Evolutionary conservation across 495 filamentous ascomycete species (phyloP).

Genomic region (Penicillium herquei): DNA sequence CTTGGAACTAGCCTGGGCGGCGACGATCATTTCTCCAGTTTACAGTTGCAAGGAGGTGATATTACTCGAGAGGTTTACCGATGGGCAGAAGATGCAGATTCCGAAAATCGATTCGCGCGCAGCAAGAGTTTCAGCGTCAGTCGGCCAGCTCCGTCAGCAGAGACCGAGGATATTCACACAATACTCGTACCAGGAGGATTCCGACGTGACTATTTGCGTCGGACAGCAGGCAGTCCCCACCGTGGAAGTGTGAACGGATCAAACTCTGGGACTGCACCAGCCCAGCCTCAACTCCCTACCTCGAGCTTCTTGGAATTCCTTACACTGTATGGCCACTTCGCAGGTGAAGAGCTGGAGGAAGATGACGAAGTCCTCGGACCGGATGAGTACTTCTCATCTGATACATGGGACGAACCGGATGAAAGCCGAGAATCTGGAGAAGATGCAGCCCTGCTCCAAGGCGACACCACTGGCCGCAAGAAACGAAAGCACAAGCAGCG

Average conservation of each 20-base stretch:
- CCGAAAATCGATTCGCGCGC: conserved; percentile 54
- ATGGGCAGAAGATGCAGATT: conserved; percentile 79
- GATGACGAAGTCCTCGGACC: conserved; percentile 84
- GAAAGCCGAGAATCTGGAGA: conserved; percentile 75
- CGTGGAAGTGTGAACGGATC: conserved; percentile 47
- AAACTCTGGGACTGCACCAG: conserved; percentile 31
- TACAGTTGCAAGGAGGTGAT: conserved; percentile 89
- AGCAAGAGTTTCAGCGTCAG: conserved; percentile 82
- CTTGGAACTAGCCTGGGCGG: conserved; percentile 56
- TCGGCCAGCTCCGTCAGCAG: conserved; percentile 72
- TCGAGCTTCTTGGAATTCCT: conserved; percentile 94
- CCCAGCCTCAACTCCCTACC: conserved; percentile 66
- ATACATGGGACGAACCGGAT: conserved; percentile 56
- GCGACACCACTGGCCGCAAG: conserved; percentile 59
- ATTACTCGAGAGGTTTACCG: conserved; percentile 91
- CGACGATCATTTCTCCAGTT: conserved; percentile 81
- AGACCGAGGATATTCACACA: conserved; percentile 75
- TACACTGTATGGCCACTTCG: conserved; percentile 93
- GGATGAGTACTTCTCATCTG: conserved; percentile 81
- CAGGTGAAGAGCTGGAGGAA: conserved; percentile 92
- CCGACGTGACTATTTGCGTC: conserved; percentile 78
- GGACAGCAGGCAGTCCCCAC: conserved; percentile 60
- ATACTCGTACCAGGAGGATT: conserved; percentile 95
- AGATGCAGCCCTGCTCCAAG: conserved; percentile 74
- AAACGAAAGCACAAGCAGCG: conserved; percentile 69